Evolutionary conservation across 129 eudicot species (phyloP).

Genomic region (Erigeron canadensis): DNA sequence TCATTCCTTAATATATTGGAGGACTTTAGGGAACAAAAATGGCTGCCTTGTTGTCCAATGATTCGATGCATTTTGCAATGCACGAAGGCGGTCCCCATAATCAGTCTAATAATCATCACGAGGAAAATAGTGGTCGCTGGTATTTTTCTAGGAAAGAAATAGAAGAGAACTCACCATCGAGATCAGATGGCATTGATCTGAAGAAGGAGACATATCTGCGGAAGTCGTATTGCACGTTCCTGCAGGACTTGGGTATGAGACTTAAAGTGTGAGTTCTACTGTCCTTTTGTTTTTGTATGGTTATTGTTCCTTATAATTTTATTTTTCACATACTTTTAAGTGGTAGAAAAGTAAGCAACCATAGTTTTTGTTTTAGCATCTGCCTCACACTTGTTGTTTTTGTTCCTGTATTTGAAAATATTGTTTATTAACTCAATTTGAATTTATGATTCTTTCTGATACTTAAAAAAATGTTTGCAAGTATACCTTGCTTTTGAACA

Average conservation of each 20-base stretch:
- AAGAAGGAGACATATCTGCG: slow-evolving; percentile 60
- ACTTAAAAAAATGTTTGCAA: not conserved
- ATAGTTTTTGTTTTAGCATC: too few relatives aligned
- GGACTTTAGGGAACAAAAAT: slow-evolving; percentile 19
- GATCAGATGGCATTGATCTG: slow-evolving; percentile 53
- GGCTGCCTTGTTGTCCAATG: slow-evolving; percentile 35
- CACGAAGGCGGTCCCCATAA: slow-evolving; percentile 32
- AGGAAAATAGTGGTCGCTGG: slow-evolving; percentile 46
- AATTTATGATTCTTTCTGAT: not conserved
- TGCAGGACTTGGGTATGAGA: slow-evolving; percentile 66
- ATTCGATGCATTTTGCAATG: slow-evolving; percentile 28
- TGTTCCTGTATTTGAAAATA: too few relatives aligned
- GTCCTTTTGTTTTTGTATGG: slow-evolving; percentile 5
- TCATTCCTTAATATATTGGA: slow-evolving; percentile 19
- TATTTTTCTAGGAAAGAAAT: slow-evolving; percentile 65
- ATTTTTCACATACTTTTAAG: not conserved
- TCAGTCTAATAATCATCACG: slow-evolving; percentile 26
- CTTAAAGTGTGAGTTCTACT: slow-evolving; percentile 55
- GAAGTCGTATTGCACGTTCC: slow-evolving; percentile 59
- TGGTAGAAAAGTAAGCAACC: too few relatives aligned
- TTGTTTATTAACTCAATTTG: too few relatives aligned
- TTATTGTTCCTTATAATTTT: not conserved
- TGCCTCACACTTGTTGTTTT: too few relatives aligned
- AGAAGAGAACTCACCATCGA: slow-evolving; percentile 56
- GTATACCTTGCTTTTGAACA: too few relatives aligned